Percentiles rank a stretch among this genome's conserved stretches.
Evolutionary conservation across 2,329 filamentous ascomycete species (phyloP).

Genomic region (Acephala macrosclerotiorum): DNA sequence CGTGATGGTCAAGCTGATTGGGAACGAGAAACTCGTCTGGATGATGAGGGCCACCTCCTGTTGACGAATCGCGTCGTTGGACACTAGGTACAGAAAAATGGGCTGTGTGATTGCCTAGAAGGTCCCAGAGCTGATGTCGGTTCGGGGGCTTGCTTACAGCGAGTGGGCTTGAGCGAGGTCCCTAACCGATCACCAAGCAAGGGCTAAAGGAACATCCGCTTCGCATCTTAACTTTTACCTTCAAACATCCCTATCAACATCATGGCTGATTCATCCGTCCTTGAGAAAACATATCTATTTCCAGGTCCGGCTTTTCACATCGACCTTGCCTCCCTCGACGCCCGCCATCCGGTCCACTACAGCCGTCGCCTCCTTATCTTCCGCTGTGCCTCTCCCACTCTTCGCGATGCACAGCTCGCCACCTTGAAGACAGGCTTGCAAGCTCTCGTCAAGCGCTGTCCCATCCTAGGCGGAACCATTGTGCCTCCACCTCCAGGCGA

Average conservation of each 20-base stretch:
- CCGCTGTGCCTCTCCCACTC: constrained; percentile 19
- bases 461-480: constrained; percentile 25
- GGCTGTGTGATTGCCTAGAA: no score
- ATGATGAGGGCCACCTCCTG: no score
- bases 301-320: constrained; percentile 29
- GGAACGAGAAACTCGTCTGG: no score
- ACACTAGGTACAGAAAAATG: no score
- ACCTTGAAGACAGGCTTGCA: constrained; percentile 26
- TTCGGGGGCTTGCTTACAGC: no score
- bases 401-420: constrained; percentile 26
- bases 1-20: no score
- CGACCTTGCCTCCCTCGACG: constrained; percentile 25
- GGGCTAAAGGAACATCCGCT: not conserved
- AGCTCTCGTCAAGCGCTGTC: constrained; percentile 27
- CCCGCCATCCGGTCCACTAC: constrained; percentile 27
- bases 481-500: constrained; percentile 9
- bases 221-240: not conserved
- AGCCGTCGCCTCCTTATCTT: constrained; percentile 27
- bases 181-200: no score
- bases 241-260: not conserved
- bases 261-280: constrained; percentile 18
- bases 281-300: constrained; percentile 18
- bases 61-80: no score
- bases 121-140: no score
- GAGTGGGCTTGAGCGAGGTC: no score